A percentile compares a stretch with the other conserved stretches of the same genome.
phyloP scores from a whole-genome alignment of 805 yeast genomes.

The Metschnikowia hibisci region DNA sequence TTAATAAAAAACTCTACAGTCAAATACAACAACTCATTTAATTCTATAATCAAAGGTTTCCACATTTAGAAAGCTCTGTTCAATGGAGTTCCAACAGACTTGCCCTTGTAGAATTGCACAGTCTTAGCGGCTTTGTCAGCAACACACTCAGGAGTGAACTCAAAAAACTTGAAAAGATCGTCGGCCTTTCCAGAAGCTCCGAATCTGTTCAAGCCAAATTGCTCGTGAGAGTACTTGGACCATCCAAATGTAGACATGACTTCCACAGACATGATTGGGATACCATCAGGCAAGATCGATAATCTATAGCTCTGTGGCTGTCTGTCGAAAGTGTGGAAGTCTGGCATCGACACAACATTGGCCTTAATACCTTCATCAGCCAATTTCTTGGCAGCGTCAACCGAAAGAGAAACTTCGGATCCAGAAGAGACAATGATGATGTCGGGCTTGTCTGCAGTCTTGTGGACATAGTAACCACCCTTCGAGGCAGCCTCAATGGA shows the following conservation, averaged over 20 bases:
- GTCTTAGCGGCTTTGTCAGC: conserved; percentile 81
- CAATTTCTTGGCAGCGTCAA: conserved; percentile 77
- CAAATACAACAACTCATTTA: too few relatives aligned
- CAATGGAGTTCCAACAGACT: conserved; percentile 68
- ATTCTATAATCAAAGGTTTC: neutral
- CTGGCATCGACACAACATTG: conserved; percentile 88
- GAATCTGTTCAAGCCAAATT: conserved; percentile 90
- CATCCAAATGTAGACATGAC: conserved; percentile 89
- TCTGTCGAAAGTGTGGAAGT: conserved; percentile 81
- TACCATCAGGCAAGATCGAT: conserved; percentile 89
- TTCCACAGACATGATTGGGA: conserved; percentile 91
- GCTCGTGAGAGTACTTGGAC: conserved; percentile 94
- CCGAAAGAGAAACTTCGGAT: conserved; percentile 83
- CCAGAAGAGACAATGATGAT: conserved; percentile 85
- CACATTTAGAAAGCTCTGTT: conserved; percentile 66
- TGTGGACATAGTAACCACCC: conserved; percentile 80
- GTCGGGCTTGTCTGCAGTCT: conserved; percentile 51
- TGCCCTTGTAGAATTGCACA: conserved; percentile 78
- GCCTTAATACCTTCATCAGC: conserved; percentile 65
- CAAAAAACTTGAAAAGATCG: conserved; percentile 79
- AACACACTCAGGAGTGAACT: conserved; percentile 89
- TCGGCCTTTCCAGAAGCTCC: conserved; percentile 94
- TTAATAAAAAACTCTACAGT: too few relatives aligned
- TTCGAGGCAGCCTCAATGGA: conserved; percentile 84
- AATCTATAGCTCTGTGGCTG: conserved; percentile 79